Conservation (phyloP, 139 green algal genomes). For the Trebouxia sp. region DNA sequence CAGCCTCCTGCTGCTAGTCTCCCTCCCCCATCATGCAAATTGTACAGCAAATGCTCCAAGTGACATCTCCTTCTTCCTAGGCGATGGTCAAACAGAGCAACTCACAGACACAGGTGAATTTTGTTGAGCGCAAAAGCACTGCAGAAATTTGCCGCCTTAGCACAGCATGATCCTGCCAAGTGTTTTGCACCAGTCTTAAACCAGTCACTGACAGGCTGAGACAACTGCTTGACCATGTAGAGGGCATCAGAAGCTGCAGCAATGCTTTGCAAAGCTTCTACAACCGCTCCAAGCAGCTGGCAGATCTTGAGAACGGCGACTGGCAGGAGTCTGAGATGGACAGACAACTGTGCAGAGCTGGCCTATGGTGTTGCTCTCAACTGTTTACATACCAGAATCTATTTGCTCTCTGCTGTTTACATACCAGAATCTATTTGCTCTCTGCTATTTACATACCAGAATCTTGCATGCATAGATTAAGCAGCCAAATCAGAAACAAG, state of each 20-base stretch:
- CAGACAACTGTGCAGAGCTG: not conserved
- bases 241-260: not conserved
- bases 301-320: not conserved
- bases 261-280: not conserved
- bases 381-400: no score
- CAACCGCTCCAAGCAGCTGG: not conserved
- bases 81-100: not conserved
- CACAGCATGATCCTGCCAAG: not conserved
- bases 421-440: no score
- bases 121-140: no score
- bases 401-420: not conserved
- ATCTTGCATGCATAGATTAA: not conserved
- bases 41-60: no score
- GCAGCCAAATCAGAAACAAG: no score
- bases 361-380: conserved; percentile 8
- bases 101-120: not conserved
- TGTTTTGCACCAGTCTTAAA: no score
- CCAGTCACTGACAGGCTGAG: no score
- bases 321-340: not conserved
- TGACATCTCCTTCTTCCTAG: conserved; percentile 11
- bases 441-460: no score
- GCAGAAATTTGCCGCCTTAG: no score
- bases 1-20: no score
- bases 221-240: no score
- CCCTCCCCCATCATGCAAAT: no score